Conservation (phyloP, 306 rosid species). For the Amphicarpaea edgeworthii region DNA sequence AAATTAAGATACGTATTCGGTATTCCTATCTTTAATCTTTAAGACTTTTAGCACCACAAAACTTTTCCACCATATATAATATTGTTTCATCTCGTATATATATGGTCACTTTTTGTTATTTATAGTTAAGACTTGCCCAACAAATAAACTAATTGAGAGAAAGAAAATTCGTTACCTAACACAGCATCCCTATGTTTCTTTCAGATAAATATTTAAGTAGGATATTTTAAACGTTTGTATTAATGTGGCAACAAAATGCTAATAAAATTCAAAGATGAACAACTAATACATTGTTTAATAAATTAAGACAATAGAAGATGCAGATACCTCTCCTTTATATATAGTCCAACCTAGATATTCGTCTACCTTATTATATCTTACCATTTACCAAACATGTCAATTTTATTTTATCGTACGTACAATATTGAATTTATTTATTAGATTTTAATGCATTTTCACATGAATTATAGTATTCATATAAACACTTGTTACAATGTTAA, state of each 20-base stretch:
- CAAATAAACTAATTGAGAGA: neutral
- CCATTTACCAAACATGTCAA: too few relatives aligned
- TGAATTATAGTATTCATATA: too few relatives aligned
- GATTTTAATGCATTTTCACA: too few relatives aligned
- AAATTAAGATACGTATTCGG: slow-evolving; percentile 49
- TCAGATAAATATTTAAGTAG: neutral
- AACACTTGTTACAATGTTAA: too few relatives aligned
- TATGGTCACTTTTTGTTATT: slow-evolving; percentile 36
- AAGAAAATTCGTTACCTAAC: slow-evolving; percentile 29
- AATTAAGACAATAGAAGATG: slow-evolving; percentile 34
- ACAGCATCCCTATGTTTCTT: neutral
- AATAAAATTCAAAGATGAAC: slow-evolving; percentile 3
- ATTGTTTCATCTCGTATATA: slow-evolving; percentile 1
- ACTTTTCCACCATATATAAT: slow-evolving; percentile 4
- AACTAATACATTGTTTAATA: neutral
- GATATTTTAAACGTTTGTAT: slow-evolving; percentile 15
- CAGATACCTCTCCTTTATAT: slow-evolving; percentile 16
- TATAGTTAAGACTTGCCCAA: slow-evolving; percentile 13
- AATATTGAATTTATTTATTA: too few relatives aligned
- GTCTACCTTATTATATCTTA: neutral
- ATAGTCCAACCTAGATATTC: slow-evolving; percentile 38
- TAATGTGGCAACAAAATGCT: slow-evolving; percentile 38
- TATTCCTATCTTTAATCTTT: slow-evolving; percentile 45
- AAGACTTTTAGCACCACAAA: slow-evolving; percentile 47
- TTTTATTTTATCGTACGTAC: too few relatives aligned